These are phyloP conservation scores for Aspergillus ruber DNA, from an alignment of 2,329 filamentous ascomycete species.

Conservation along the genomic window DNA sequence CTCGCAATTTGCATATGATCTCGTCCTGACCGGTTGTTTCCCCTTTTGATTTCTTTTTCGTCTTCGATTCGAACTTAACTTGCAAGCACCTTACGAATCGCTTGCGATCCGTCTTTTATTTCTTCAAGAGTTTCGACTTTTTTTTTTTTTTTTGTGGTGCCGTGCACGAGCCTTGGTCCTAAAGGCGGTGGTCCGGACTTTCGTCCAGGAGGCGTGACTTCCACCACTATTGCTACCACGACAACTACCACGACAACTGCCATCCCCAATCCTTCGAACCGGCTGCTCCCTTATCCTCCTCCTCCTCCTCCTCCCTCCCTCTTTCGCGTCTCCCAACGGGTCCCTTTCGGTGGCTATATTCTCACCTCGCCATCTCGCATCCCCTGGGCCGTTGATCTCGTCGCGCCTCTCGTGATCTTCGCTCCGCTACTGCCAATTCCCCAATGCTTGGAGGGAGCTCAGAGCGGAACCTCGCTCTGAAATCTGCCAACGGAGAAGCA, in stretches of 20 bases:
- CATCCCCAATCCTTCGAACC: no score
- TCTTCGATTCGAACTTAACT: not conserved
- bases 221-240: not conserved
- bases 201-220: constrained; percentile 22
- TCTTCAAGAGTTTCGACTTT: not conserved
- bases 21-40: not conserved
- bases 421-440: constrained; percentile 16
- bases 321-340: constrained; percentile 14
- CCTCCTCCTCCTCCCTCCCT: not conserved
- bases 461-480: constrained; percentile 23
- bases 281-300: constrained; percentile 2
- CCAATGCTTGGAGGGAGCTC: constrained; percentile 30
- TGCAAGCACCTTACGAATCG: not conserved
- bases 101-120: constrained; percentile 1
- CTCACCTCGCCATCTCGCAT: constrained; percentile 4
- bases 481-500: constrained; percentile 23
- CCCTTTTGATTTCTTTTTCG: not conserved
- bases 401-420: constrained; percentile 10
- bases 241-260: no score
- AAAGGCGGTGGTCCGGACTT: constrained; percentile 19
- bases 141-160: constrained; percentile 6
- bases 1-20: constrained; percentile 7
- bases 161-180: constrained; percentile 17
- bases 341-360: constrained; percentile 14
- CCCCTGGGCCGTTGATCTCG: constrained; percentile 5